Conservation (phyloP, 1,139 yeast species). For the Zhuliangozyma parablackwelliae region DNA sequence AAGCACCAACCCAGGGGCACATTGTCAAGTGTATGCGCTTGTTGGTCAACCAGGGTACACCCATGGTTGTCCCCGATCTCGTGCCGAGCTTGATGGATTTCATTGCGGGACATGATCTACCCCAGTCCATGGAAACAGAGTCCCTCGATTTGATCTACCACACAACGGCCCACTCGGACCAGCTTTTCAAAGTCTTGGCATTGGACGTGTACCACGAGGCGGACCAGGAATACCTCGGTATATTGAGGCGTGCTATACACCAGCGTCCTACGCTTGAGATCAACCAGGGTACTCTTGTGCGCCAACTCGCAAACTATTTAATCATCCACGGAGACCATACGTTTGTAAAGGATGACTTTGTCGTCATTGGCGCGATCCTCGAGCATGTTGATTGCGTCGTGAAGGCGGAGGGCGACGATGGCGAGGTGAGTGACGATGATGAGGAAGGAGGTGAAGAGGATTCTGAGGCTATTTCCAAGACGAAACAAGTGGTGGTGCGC, state of each 20-base stretch:
- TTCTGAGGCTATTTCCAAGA: slow-evolving; percentile 1
- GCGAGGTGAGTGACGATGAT: background rate
- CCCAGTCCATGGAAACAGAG: background rate
- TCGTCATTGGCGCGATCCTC: slow-evolving; percentile 19
- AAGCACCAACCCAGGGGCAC: too few species aligned
- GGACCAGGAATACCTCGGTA: background rate
- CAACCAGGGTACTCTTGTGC: slow-evolving; percentile 7
- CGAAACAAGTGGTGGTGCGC: background rate
- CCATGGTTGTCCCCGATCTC: background rate
- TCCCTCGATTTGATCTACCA: slow-evolving; percentile 3
- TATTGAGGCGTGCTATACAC: slow-evolving; percentile 1
- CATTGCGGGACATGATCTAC: slow-evolving; percentile 1
- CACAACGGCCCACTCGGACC: slow-evolving; percentile 2
- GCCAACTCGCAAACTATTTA: slow-evolving; percentile 18
- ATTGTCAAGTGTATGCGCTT: background rate
- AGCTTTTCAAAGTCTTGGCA: slow-evolving; percentile 5
- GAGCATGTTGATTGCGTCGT: slow-evolving; percentile 19
- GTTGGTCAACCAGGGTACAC: background rate
- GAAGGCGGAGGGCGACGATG: background rate
- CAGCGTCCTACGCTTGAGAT: background rate
- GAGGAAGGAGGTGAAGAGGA: slow-evolving; percentile 2
- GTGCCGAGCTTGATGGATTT: background rate
- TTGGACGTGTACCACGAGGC: slow-evolving; percentile 1
- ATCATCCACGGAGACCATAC: slow-evolving; percentile 15
- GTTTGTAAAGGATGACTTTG: slow-evolving; percentile 17